Evolutionary conservation across 2,329 filamentous ascomycete species (phyloP), one percentile per base, ranked within the genome.

Genomic region (Neoarthrinium moseri): DNA sequence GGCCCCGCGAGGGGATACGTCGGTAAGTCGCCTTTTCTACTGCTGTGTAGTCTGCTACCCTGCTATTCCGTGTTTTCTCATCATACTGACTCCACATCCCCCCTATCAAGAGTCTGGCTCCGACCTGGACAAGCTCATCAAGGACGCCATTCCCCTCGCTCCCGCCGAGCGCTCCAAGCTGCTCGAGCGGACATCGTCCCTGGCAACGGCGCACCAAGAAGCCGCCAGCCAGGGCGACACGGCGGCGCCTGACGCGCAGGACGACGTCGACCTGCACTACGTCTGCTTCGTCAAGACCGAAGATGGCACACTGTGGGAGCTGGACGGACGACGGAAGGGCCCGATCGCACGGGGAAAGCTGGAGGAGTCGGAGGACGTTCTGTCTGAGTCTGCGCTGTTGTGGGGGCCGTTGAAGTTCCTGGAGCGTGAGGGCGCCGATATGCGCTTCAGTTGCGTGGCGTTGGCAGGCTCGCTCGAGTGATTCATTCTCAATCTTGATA

Each of bases 181-280:
- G 23, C 73, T 99, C 22, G 94, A 96, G 66, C 76, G 85, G 45
- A 89, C 87, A 15, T 73, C 82, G 30, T 83, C 79, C 10, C 77
- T 97, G 40, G 91, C 95, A 45, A 74, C 70, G 5, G 91, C 90
- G 6, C 91, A 97, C 69, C 81, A 82, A 37, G 79, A 80, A 49
- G 91, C 90, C 12, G 94, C 92, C 5, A 77, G 77, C 6, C 72
- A 78, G 49, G 92, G 92, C 15, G 89, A 92, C 62, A 95, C 91
- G 1, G 62, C 75, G 11, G 89, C 91, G 2, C 92, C 94, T 0
- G 71, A 79, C 44, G 89, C 90, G 7, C 78, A 83, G n/a, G 87
- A 89, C 58, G 80, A 86, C 55, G 77, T 96, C n/a, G 92, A 96
- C 62, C 74, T 96, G 57, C 94, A 99, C 72, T 97, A 95, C 64